Percentiles rank a stretch among this genome's conserved stretches.
Evolutionary conservation across 306 rosid species (phyloP).

Genomic region (Parietaria judaica): DNA sequence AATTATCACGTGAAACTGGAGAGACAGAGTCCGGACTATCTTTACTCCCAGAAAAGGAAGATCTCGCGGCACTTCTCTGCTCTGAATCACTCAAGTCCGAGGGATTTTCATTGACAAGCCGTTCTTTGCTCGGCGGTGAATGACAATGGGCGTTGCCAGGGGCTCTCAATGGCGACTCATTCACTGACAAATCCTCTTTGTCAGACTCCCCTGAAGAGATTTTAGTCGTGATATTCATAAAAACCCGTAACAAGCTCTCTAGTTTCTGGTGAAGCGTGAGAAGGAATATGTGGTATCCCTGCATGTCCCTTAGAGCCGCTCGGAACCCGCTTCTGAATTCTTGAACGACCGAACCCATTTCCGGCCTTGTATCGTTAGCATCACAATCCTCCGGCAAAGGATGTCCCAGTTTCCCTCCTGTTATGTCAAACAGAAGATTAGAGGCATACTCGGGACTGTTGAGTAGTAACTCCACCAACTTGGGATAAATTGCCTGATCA

Average conservation of each 20-base stretch:
- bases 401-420: conserved; percentile 74
- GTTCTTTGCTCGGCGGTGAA: conserved; percentile 55
- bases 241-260: conserved; percentile 58
- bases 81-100: conserved; percentile 61
- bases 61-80: conserved; percentile 45
- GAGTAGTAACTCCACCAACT: conserved; percentile 75
- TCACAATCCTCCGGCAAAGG: conserved; percentile 35
- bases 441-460: conserved; percentile 75
- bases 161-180: conserved; percentile 53
- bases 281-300: conserved; percentile 83
- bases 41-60: conserved; percentile 48
- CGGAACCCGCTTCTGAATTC: conserved; percentile 77
- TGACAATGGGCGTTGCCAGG: conserved; percentile 24
- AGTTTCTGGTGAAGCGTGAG: conserved; percentile 88
- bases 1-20: conserved; percentile 58
- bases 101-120: conserved; percentile 45
- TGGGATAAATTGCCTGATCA: conserved; percentile 86
- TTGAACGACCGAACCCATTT: conserved; percentile 39
- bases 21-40: conserved; percentile 44
- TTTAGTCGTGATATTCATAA: conserved; percentile 65
- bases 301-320: conserved; percentile 76
- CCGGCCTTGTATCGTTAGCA: conserved; percentile 32
- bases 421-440: conserved; percentile 61
- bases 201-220: conserved; percentile 63
- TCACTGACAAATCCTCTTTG: conserved; percentile 52